A percentile compares a stretch with the other conserved stretches of the same genome.
Evolutionary conservation across 2,329 filamentous ascomycete genomes (phyloP).

Genomic region (Ceratocystis cacaofunesta): DNA sequence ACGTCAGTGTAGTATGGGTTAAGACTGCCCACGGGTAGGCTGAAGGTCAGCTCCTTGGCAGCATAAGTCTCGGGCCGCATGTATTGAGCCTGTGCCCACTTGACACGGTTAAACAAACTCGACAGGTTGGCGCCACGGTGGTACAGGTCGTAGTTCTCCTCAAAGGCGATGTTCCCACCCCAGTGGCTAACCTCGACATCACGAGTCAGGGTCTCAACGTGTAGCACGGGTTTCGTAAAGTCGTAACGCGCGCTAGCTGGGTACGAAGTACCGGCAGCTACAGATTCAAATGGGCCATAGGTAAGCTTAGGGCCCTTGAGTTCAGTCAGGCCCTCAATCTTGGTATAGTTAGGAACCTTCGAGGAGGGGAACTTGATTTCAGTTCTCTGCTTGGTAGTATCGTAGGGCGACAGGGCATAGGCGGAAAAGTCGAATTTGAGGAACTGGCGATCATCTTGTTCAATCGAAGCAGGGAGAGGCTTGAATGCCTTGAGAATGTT

Average conservation of each 20-base stretch:
- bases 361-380: constrained; percentile 76
- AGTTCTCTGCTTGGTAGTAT: constrained; percentile 86
- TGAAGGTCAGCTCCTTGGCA: constrained; percentile 67
- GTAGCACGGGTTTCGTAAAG: constrained; percentile 81
- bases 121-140: constrained; percentile 73
- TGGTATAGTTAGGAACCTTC: constrained; percentile 74
- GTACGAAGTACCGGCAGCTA: constrained; percentile 60
- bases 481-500: constrained; percentile 62
- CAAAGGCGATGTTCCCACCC: constrained; percentile 90
- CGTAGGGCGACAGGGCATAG: constrained; percentile 70
- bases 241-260: constrained; percentile 77
- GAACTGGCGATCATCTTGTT: constrained; percentile 77
- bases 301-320: constrained; percentile 75
- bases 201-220: constrained; percentile 65
- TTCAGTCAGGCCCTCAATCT: constrained; percentile 54
- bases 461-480: constrained; percentile 67
- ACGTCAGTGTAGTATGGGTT: constrained; percentile 92
- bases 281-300: constrained; percentile 76
- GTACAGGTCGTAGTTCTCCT: constrained; percentile 79
- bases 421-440: constrained; percentile 74
- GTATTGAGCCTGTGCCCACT: constrained; percentile 59
- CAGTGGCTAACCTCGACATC: constrained; percentile 95
- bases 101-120: constrained; percentile 58
- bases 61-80: constrained; percentile 65
- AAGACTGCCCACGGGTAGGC: constrained; percentile 61